Base-by-base conservation (phyloP, 805 yeast species). In the Kregervanrija delftensis region DNA sequence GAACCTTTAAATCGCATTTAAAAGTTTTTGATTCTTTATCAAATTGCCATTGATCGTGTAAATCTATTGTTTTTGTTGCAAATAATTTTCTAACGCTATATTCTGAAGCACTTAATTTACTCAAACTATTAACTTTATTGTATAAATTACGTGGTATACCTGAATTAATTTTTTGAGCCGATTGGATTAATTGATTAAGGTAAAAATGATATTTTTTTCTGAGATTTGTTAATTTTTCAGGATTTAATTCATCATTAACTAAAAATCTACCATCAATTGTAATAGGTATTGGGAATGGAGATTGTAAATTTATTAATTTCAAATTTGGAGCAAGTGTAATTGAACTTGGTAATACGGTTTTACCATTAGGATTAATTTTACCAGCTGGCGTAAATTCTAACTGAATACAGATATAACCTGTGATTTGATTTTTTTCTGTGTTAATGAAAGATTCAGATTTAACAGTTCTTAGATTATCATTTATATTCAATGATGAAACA, bases 261-360 rank as follows among this genome's bases (percentile, higher is more conserved):
- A 52, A 33, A 36, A 43, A 49, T 6, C 43, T 14, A 14, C 44
- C 36, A 33, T 55, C 59, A 35, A 55, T 47, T 9, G 58, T 49
- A 12, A 56, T 41, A 4, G 59, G 58, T 8, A 55, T 45, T 4
- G 56, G 45, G 14, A 42, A 45, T 4, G 50, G 46, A 5, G 59
- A 53, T 28, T 50, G 46, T 6, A 56, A 39, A 11, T 51, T 52
- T 13, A 53, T 45, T 3, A 49, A 44, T 36, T 40, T 40, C 28
- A 55, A 42, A 17, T 31, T 34, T 8, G 58, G 56, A 4, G 46
- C 42, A 5, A 55, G 30, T 1, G 44, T 16, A 5, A 52, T 37
- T 2, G 37, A 17, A 2, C 41, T n/a, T 35, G 55, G 55, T 38
- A 49, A 44, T 6, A 28, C 11, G 5, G 47, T 10, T 31, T 37